Evolutionary conservation across 225 moss, liverwort and hornwort species (phyloP), one percentile per base, ranked within the genome.

Genomic region (Ulota crispa): DNA sequence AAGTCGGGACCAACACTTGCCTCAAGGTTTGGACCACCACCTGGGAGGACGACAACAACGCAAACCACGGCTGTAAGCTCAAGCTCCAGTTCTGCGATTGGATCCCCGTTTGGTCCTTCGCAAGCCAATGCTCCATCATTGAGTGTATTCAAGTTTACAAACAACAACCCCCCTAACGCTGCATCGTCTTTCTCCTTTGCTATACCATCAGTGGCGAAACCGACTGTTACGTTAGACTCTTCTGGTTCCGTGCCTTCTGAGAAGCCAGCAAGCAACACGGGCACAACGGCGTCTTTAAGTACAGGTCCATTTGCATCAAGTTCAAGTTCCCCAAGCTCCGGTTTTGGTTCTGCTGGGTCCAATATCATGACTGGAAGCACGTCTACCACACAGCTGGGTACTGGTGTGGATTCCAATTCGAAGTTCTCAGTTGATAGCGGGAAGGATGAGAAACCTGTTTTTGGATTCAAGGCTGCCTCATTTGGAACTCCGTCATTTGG

Each of bases 101-200:
- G 83, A 73, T 62, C 83, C 68, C 36, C 75, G 30, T 72, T 80
- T 77, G 85, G 81, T 78, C 5, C 78, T 45, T 78, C 74, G 27
- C 73, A 61, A 63, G 83, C 85, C 34, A 82, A 30, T 66, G 23
- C 85, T 80, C 77, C 81, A 26, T 81, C 86, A 80, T 89, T 88
- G 60, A 91, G 85, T 80, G 66, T 84, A 32, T 95, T 95, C 81
- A 94, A 93, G 83, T 95, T 93, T 83, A 86, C 86, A 64, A 93
- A 80, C 77, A 91, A 43, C 56, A 84, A 78, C 76, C 80, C 83
- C 50, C 78, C 85, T n/a, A 88, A 79, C 54, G 68, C 85, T 73
- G 83, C 72, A 81, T 75, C 90, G 65, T 78, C 92, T 73, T 87
- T 87, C 73, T 83, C 91, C 76, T 89, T 89, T 83, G 77, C 83